Base-by-base conservation (phyloP, 2,329 filamentous ascomycete species). In the Penicillium palitans region DNA sequence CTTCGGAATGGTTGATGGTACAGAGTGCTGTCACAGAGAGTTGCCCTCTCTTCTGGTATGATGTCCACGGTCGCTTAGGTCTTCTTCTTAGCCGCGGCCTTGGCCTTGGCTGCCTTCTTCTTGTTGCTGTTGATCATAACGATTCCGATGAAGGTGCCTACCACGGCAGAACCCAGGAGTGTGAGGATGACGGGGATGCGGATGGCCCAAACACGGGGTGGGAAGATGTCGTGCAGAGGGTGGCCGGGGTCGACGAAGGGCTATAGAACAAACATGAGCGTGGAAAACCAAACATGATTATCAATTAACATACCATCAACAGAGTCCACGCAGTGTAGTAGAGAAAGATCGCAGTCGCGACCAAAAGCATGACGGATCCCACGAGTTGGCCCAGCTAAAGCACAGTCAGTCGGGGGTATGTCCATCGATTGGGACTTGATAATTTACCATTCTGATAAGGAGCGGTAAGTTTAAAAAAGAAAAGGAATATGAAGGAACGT, bases 271-370 rank as follows among this genome's bases (percentile, higher is more conserved):
- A 44, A 61, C 33, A 57, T 59, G 9, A 37, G 40, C 21, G 44
- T 13, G 6, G 13, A 35, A 46, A 31, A 27, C 9, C 9, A 46
- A 37, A 33, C 53, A 50, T 41, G 13, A 21, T 19, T 24, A 45
- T 46, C 37, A 42, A 40, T 47, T 37, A 49, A 49, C 79, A 59
- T 85, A 97, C 95, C 90, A 99, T 98, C 66, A 98, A 84, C 65
- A 99, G 84, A 29, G 95, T 96, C 95, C 95, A 99, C 78, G 96
- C 86, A 64, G 91, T 95, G 82, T 99, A 99, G 85, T 99, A 99
- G 70, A 89, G 81, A 76, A 90, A 91, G 74, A 90, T 85, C 70
- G 83, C 82, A 65, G 87, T 87, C 70, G 88, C 88, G 81, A 84
- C 82, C 77, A 90, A 81, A 75, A 91, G 87, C 88, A 90, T 90